phyloP scores from a whole-genome alignment of 202 grass and related monocot species.

The Zoysia matrella region DNA sequence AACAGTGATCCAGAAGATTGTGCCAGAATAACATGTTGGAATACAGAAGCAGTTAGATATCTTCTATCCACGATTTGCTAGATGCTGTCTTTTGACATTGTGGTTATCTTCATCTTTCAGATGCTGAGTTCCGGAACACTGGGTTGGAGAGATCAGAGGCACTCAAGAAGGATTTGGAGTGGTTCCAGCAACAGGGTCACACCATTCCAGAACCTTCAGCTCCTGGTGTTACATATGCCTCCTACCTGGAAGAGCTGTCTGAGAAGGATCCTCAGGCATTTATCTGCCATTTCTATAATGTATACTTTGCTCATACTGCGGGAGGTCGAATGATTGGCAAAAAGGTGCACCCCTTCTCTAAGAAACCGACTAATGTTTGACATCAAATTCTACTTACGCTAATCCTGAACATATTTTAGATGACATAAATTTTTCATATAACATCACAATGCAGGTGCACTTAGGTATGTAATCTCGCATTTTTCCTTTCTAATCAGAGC shows the following conservation, averaged over 20 bases:
- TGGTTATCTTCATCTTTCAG: slow-evolving; percentile 44
- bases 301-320: slow-evolving; percentile 91
- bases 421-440: background rate
- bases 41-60: background rate
- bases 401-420: background rate
- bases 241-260: slow-evolving; percentile 72
- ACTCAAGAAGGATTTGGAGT: slow-evolving; percentile 83
- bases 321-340: slow-evolving; percentile 93
- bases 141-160: slow-evolving; percentile 85
- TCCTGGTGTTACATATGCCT: slow-evolving; percentile 64
- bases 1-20: background rate
- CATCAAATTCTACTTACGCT: too few species aligned
- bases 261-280: slow-evolving; percentile 82
- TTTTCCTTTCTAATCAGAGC: background rate
- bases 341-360: slow-evolving; percentile 53
- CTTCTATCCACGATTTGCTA: slow-evolving; percentile 3
- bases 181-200: slow-evolving; percentile 74
- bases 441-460: background rate
- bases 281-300: slow-evolving; percentile 93
- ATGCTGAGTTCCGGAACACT: slow-evolving; percentile 74
- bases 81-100: slow-evolving; percentile 11
- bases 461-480: background rate
- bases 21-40: background rate
- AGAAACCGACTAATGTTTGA: background rate
- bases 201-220: slow-evolving; percentile 70